Base-by-base conservation (phyloP, 2,329 filamentous ascomycete genomes). In the Aspergillus thermomutatus region DNA sequence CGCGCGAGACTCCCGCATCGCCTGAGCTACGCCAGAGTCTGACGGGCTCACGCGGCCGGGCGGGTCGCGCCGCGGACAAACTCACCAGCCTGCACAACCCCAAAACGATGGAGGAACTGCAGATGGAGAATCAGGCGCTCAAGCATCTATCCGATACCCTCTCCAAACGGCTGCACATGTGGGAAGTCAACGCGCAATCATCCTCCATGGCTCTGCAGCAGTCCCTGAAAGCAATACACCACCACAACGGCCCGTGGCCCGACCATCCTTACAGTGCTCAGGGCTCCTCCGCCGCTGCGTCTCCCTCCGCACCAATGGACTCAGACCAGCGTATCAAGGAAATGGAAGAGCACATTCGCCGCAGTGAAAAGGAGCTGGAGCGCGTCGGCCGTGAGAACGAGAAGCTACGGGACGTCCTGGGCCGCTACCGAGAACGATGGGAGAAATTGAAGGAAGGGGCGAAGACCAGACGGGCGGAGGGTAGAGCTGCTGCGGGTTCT, bases 111-210 rank as follows among this genome's bases (percentile, higher is more conserved):
- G 94, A 99, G 73, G 94, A 99, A 73, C 82, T 97, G 9, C 87
- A 89, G 61, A 84, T 93, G 50, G 91, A 97, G 70, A 99, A 97
- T 72, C 84, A 89, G 60, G 90, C 89, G 9, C 82, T 97, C 51
- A 93, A 94, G 67, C 85, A 89, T 56, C 87, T 92, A 65, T 85
- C 96, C 8, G 92, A 97, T 73, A 91, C 91, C 50, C 83, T 97
- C 37, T 90, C 89, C 60, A 90, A 89, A 65, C 86, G 93, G 0
- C 83, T 99, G n/a, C 90, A 94, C 66, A 89, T 92, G 60, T 99
- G 96, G 77, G 93, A 99, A 74, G 87, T 91, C 41, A 92, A 91
- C 66, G 91, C 92, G 0, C 94, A 97, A 75, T 91, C 88, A 61
- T 92, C 89, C 40, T 90, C 89, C 53, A 84, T 92, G 75, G 91